Evolutionary conservation across 495 filamentous ascomycete species (phyloP), one percentile per base, ranked within the genome.

Genomic region (Staphylotrichum tortipilum): DNA sequence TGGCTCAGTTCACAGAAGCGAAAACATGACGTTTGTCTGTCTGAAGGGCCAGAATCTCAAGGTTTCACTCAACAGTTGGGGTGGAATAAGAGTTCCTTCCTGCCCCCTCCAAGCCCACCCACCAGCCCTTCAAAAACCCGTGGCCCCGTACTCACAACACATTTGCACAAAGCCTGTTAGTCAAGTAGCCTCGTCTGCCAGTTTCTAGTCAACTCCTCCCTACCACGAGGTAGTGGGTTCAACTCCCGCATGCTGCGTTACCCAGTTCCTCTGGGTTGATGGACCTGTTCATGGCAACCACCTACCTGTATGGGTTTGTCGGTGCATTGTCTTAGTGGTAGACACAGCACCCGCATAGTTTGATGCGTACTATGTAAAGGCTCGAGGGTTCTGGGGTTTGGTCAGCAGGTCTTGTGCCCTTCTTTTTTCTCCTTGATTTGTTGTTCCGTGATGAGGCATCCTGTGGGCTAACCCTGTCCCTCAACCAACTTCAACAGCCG

Each of bases 191-290:
- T 47, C 31, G 22, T 14, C 15, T 47, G 31, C 21, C 22, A 5
- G 21, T 47, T n/a, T n/a, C n/a, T n/a, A n/a, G n/a, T n/a, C n/a
- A n/a, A n/a, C n/a, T n/a, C n/a, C n/a, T n/a, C 33, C 10, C 9
- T 19, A n/a, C 7, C 44, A 47, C 36, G 44, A 36, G 44, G 22
- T 33, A 47, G 44, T 18, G 31, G 31, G 44, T 47, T 47, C 31
- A 28, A 47, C 44, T 47, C 44, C 31, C 21, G 18, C 31, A 36
- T 12, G 9, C 9, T 36, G 44, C 44, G 44, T 21, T 47, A 47
- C 31, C 31, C 22, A 47, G 31, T 2, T 1, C 18, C 28, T 33
- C 30, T 45, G 21, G 44, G 44, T 33, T 47, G 44, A 1, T 15
- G 30, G 14, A 28, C 30, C 18, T 17, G 44, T 47, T 10, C 31